phyloP scores from a whole-genome alignment of 768 basidiomycete species.

The Psilocybe azurescens region DNA sequence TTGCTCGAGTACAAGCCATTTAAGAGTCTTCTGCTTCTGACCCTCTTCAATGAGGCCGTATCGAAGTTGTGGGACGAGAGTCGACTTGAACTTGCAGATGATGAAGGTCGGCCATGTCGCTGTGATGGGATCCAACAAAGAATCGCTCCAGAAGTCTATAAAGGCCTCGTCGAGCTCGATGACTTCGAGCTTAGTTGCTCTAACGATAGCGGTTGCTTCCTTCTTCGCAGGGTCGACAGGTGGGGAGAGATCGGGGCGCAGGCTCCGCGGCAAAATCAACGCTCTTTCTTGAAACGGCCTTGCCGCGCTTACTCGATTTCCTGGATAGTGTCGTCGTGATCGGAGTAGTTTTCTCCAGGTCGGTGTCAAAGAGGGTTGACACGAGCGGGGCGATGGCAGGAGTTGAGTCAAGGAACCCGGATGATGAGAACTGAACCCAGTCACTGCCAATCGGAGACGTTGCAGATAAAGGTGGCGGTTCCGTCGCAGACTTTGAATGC shows the following conservation, averaged over 20 bases:
- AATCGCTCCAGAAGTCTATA: slow-evolving; percentile 82
- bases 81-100: slow-evolving; percentile 66
- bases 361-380: slow-evolving; percentile 60
- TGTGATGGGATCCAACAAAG: slow-evolving; percentile 71
- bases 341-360: slow-evolving; percentile 52
- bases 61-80: slow-evolving; percentile 27
- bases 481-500: slow-evolving; percentile 37
- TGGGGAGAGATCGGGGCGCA: slow-evolving; percentile 1
- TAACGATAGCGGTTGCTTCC: slow-evolving; percentile 37
- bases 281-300: slow-evolving; percentile 28
- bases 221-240: slow-evolving; percentile 2
- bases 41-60: slow-evolving; percentile 32
- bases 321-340: slow-evolving; percentile 26
- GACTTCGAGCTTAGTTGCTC: slow-evolving; percentile 47
- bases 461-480: slow-evolving; percentile 34
- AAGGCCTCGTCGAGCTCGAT: slow-evolving; percentile 82
- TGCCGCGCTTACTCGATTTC: slow-evolving; percentile 28
- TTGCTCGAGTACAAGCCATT: slow-evolving; percentile 78
- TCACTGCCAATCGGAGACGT: slow-evolving; percentile 45
- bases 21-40: slow-evolving; percentile 41
- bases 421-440: slow-evolving; percentile 72
- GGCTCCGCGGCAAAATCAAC: slow-evolving; percentile 22
- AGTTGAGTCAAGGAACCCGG: slow-evolving; percentile 60
- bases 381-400: slow-evolving; percentile 51
- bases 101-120: slow-evolving; percentile 72